Evolutionary conservation across 768 basidiomycete genomes (phyloP).

Genomic region (Lenzites betulinus): DNA sequence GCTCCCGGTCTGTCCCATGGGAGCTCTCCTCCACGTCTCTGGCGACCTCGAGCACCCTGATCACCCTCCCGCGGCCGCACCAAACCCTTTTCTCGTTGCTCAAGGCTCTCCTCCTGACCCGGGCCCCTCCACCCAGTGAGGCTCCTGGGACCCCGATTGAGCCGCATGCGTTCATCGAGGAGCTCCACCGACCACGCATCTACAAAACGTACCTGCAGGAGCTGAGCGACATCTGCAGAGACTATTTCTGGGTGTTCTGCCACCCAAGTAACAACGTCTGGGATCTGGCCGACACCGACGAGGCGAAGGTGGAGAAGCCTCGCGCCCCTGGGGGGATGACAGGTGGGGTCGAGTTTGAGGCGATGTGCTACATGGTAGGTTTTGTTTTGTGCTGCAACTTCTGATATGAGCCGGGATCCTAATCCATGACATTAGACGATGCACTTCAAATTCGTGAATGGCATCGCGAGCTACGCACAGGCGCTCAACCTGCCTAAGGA

Average conservation of each 20-base stretch:
- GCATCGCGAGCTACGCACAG: slow-evolving; percentile 65
- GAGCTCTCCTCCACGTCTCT: slow-evolving; percentile 45
- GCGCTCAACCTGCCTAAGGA: slow-evolving; percentile 67
- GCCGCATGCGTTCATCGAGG: slow-evolving; percentile 81
- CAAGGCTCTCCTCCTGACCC: slow-evolving; percentile 73
- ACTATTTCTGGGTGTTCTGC: slow-evolving; percentile 97
- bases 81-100: slow-evolving; percentile 72
- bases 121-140: slow-evolving; percentile 65
- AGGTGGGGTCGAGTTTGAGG: slow-evolving; percentile 97
- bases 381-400: background rate
- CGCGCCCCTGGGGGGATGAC: slow-evolving; percentile 98
- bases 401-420: background rate
- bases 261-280: slow-evolving; percentile 93
- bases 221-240: slow-evolving; percentile 86
- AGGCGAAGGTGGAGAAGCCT: slow-evolving; percentile 83
- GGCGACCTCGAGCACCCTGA: slow-evolving; percentile 45
- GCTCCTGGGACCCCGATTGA: slow-evolving; percentile 61
- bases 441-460: slow-evolving; percentile 86
- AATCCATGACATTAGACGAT: slow-evolving; percentile 58
- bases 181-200: slow-evolving; percentile 64
- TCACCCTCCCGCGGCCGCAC: slow-evolving; percentile 75
- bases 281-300: slow-evolving; percentile 82
- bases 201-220: slow-evolving; percentile 84
- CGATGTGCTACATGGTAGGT: slow-evolving; percentile 91
- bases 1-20: slow-evolving; percentile 54